These are phyloP conservation scores for Agaricus subrufescens DNA, from an alignment of 768 basidiomycete species.

Conservation along the genomic window DNA sequence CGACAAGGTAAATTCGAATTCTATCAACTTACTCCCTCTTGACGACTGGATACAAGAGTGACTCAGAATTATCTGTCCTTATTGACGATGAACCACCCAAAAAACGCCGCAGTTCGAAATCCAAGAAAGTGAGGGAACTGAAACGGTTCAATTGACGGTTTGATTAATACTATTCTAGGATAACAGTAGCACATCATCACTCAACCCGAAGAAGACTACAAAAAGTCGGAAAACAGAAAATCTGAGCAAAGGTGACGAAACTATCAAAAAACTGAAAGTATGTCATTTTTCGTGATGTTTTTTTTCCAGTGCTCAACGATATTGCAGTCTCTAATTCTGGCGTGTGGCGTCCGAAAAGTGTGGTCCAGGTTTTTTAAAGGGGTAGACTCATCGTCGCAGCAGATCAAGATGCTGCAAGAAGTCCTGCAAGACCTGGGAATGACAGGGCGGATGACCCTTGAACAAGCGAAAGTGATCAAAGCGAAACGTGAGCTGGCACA, in stretches of 20 bases:
- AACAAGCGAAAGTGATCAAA: slow-evolving; percentile 75
- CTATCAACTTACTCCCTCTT: not conserved
- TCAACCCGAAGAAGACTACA: slow-evolving; percentile 20
- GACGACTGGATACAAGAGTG: slow-evolving; percentile 32
- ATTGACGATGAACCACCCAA: slow-evolving; percentile 59
- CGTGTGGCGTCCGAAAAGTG: slow-evolving; percentile 73
- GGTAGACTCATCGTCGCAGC: slow-evolving; percentile 49
- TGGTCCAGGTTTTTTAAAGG: slow-evolving; percentile 74
- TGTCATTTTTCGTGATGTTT: not conserved
- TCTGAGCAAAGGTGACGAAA: slow-evolving; percentile 62
- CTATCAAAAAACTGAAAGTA: slow-evolving; percentile 73
- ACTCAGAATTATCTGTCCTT: slow-evolving; percentile 57
- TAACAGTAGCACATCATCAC: slow-evolving; percentile 15
- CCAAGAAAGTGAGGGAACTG: slow-evolving; percentile 18
- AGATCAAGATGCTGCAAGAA: slow-evolving; percentile 60
- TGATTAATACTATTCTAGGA: not conserved
- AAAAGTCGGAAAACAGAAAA: slow-evolving; percentile 26
- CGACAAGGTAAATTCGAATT: slow-evolving; percentile 3
- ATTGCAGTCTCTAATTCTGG: slow-evolving; percentile 56
- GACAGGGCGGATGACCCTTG: slow-evolving; percentile 70
- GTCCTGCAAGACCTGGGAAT: slow-evolving; percentile 75
- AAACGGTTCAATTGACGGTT: not conserved
- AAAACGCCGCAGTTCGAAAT: slow-evolving; percentile 33
- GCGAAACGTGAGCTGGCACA: slow-evolving; percentile 70
- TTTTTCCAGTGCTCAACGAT: not conserved